These are phyloP conservation scores for Penicillium oxalicum DNA, from an alignment of 2,329 filamentous ascomycete genomes.

Conservation along the genomic window DNA sequence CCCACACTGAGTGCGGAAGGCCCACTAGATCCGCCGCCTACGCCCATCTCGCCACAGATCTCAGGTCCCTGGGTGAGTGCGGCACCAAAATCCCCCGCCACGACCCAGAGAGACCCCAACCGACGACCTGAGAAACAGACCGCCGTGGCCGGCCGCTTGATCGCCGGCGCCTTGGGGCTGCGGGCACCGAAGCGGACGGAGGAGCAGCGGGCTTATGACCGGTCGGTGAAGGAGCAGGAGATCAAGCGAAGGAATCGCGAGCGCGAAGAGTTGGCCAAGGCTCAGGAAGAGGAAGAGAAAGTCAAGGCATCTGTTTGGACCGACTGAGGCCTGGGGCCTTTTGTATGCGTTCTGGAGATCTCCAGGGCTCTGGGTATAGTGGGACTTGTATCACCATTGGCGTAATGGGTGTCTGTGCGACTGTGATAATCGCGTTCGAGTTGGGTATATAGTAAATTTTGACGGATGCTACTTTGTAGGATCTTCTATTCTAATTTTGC, in stretches of 20 bases:
- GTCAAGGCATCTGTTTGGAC: conserved; percentile 87
- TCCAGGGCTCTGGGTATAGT: neutral
- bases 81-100: conserved; percentile 10
- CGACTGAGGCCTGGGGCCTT: conserved; percentile 36
- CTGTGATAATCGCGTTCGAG: too few relatives aligned
- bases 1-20: conserved; percentile 26
- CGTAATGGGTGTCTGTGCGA: neutral
- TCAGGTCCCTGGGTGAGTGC: conserved; percentile 18
- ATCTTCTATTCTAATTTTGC: too few relatives aligned
- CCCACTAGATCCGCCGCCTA: conserved; percentile 57
- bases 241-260: conserved; percentile 68
- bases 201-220: conserved; percentile 82
- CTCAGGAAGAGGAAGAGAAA: conserved; percentile 61
- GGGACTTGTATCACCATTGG: conserved; percentile 2
- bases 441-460: too few relatives aligned
- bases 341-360: neutral
- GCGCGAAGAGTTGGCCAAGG: conserved; percentile 57
- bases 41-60: conserved; percentile 54
- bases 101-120: conserved; percentile 13
- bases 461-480: too few relatives aligned
- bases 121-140: conserved; percentile 83
- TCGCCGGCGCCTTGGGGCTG: conserved; percentile 80
- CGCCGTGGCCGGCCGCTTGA: conserved; percentile 81
- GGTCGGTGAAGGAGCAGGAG: conserved; percentile 76
- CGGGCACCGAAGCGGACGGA: conserved; percentile 75